phyloP scores from a whole-genome alignment of 2,329 filamentous ascomycete species.

The Plectosphaerella cucumerina region DNA sequence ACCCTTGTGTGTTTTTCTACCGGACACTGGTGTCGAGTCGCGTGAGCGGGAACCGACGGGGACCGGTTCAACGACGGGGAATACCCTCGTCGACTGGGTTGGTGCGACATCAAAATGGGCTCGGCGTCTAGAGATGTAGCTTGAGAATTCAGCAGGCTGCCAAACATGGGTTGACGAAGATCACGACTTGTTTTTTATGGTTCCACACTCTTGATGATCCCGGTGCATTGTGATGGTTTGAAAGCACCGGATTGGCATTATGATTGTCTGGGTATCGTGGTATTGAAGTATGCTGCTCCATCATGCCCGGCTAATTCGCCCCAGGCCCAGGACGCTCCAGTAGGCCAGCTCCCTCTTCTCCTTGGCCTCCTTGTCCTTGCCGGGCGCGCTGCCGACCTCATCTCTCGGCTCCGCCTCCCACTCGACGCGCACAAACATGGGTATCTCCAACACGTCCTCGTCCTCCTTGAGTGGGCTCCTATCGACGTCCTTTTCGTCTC shows the following conservation, averaged over 20 bases:
- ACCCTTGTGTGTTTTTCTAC: background rate
- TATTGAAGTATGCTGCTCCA: slow-evolving; percentile 9
- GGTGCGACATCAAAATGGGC: slow-evolving; percentile 29
- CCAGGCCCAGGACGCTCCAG: slow-evolving; percentile 90
- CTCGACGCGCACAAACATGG: slow-evolving; percentile 87
- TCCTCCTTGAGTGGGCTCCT: slow-evolving; percentile 49
- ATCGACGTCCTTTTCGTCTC: slow-evolving; percentile 27
- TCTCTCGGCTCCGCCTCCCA: slow-evolving; percentile 73
- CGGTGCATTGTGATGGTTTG: slow-evolving; percentile 1
- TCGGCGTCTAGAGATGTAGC: slow-evolving; percentile 48
- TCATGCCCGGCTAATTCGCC: slow-evolving; percentile 61
- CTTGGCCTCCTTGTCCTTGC: slow-evolving; percentile 56
- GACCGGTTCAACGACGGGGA: background rate
- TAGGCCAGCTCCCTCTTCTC: slow-evolving; percentile 89
- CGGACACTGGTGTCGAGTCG: background rate
- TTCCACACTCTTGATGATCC: slow-evolving; percentile 6
- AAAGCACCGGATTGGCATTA: too few relatives aligned
- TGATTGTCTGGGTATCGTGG: slow-evolving; percentile 34
- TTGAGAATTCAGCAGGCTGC: slow-evolving; percentile 40
- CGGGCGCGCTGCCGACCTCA: slow-evolving; percentile 53
- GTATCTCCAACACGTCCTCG: slow-evolving; percentile 76
- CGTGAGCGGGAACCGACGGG: background rate
- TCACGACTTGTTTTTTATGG: slow-evolving; percentile 14
- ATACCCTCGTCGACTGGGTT: slow-evolving; percentile 11
- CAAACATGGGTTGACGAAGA: slow-evolving; percentile 29